These are phyloP conservation scores for Posidonia oceanica DNA, from an alignment of 116 monocot species.

Conservation along the genomic window DNA sequence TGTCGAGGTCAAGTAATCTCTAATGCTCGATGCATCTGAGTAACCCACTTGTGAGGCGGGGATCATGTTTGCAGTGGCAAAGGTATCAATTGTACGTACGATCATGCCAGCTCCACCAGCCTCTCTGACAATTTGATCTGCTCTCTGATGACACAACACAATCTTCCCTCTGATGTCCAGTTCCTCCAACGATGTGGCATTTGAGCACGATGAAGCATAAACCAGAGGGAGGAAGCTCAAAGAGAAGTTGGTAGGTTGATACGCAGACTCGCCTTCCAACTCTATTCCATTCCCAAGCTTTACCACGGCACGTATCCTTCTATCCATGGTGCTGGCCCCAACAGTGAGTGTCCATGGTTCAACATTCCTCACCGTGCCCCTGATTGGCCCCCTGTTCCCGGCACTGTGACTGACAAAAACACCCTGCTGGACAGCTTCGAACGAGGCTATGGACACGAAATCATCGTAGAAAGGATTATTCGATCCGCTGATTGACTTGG, in stretches of 20 bases:
- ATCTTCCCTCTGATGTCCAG: constrained; percentile 24
- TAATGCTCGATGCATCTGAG: constrained; percentile 26
- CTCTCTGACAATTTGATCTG: constrained; percentile 12
- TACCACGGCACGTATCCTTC: constrained; percentile 20
- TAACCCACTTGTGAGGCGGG: constrained; percentile 62
- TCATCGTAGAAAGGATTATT: constrained; percentile 7
- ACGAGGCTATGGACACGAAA: constrained; percentile 13
- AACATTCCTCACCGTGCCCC: constrained; percentile 12
- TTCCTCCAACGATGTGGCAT: constrained; percentile 9
- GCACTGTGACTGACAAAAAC: constrained; percentile 24
- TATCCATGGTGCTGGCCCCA: constrained; percentile 26
- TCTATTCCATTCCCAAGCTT: constrained; percentile 19
- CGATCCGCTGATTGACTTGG: constrained; percentile 18
- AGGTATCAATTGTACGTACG: constrained; percentile 22
- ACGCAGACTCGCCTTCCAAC: constrained; percentile 23
- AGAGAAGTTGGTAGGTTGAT: constrained; percentile 29
- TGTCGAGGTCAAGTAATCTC: constrained; percentile 31
- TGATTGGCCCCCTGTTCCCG: constrained; percentile 27
- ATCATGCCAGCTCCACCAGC: constrained; percentile 5
- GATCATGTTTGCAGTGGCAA: background rate
- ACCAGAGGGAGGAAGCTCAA: constrained; percentile 16
- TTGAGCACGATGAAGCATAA: constrained; percentile 5
- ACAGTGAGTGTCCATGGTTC: constrained; percentile 41
- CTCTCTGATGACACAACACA: constrained; percentile 23
- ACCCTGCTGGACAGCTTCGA: constrained; percentile 18